Percentiles rank a stretch among this genome's conserved stretches.
phyloP scores from a whole-genome alignment of 2,329 filamentous ascomycete genomes.

The Colletotrichum filicis region DNA sequence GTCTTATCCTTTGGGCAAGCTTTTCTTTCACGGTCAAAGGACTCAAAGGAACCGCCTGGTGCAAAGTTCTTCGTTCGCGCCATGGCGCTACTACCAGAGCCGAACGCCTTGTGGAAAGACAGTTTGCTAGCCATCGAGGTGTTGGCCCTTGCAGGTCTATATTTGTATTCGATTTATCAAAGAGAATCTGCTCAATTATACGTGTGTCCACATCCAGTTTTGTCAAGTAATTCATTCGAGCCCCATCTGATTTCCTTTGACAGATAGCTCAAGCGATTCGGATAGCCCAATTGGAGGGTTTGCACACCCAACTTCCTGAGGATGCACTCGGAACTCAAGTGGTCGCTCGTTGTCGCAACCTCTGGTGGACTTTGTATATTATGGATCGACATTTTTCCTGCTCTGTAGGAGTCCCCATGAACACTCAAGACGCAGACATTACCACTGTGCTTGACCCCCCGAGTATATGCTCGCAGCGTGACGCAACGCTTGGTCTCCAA shows the following conservation, averaged over 20 bases:
- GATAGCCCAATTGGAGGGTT: constrained; percentile 52
- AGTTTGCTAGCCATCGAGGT: constrained; percentile 50
- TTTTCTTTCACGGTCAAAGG: too few species aligned
- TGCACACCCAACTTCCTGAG: constrained; percentile 53
- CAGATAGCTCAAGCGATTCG: constrained; percentile 52
- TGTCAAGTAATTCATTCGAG: too few species aligned
- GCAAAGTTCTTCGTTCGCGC: constrained; percentile 45
- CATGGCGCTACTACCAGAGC: constrained; percentile 49
- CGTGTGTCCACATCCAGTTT: constrained; percentile 39
- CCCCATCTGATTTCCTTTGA: too few species aligned
- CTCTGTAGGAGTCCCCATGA: constrained; percentile 51
- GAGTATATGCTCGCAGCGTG: constrained; percentile 40
- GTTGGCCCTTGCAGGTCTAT: constrained; percentile 48
- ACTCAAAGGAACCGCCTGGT: too few species aligned
- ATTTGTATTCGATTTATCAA: constrained; percentile 50
- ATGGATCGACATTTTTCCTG: constrained; percentile 53
- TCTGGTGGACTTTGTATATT: constrained; percentile 55
- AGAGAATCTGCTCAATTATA: constrained; percentile 42
- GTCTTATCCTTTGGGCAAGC: too few species aligned
- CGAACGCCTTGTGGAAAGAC: constrained; percentile 47
- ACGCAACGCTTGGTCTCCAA: constrained; percentile 47
- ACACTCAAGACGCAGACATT: constrained; percentile 51
- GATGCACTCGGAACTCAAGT: constrained; percentile 45
- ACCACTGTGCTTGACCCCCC: constrained; percentile 41
- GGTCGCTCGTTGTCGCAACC: constrained; percentile 45